Base-by-base conservation (phyloP, 805 yeast genomes). In the Isabelozyma pseudorhagii region DNA sequence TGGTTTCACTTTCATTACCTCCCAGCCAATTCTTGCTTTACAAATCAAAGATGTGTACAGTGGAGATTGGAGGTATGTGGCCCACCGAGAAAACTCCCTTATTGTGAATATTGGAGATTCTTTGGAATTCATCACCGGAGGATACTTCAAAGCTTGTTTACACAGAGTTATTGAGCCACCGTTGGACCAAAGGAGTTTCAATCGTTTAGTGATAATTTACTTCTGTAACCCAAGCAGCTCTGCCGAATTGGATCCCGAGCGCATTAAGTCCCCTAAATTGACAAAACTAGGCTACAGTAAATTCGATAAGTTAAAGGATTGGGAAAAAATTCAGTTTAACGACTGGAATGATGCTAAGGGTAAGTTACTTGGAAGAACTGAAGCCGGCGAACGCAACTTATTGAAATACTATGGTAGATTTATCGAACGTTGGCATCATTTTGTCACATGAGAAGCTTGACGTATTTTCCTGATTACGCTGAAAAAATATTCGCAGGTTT, bases 391-490 rank as follows among this genome's bases (percentile, higher is more conserved):
- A 29, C 75, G 75, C 2, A 64, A 61, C 40, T 60, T 64, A 38
- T 72, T 71, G n/a, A 54, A 63, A 31, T 40, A 72, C n/a, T 69
- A 67, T 46, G 79, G 78, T 5, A 58, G 79, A 39, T 51, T 65
- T 11, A 72, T 74, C 38, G 79, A 74, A 55, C 61, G 79, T 49
- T 74, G 79, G 79, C 75, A 73, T 45, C 75, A 69, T 31, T 31
- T 31, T 13, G 36, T 31, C 1, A 3, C 5, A 31, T 8, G n/a
- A 31, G 36, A 31, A 31, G n/a, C 36, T 13, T 31, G n/a, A 31
- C 5, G 36, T 13, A 9, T 31, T 31, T 13, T 31, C 8, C 36
- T 31, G 36, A 5, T 5, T 31, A 31, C 8, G 10, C 36, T 31
- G n/a, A 31, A 31, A 31, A 31, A 31, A 31, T 31, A 31, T 10